Percentiles rank a stretch among this genome's conserved stretches.
Conservation (phyloP, 345 rosid genomes). For the Passiflora organensis region DNA sequence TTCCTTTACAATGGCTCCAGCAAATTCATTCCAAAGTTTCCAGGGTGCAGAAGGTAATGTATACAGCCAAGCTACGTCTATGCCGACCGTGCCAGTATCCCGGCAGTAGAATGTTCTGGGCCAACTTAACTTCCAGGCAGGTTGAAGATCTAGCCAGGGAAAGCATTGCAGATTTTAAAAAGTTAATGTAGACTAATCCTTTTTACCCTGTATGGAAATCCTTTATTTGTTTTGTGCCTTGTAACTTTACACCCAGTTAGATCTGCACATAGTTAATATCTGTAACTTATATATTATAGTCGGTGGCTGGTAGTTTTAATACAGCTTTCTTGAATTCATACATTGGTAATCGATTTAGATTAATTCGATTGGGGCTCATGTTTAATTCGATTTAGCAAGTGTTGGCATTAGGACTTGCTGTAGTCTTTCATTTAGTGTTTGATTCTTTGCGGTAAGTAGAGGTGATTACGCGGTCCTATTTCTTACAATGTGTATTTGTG, state of each 20-base stretch:
- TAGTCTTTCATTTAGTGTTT: too few relatives aligned
- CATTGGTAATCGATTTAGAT: constrained; percentile 8
- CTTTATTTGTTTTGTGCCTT: constrained; percentile 10
- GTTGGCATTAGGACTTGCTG: too few relatives aligned
- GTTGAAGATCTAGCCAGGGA: not conserved
- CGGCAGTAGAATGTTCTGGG: constrained; percentile 41
- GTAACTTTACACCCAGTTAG: constrained; percentile 19
- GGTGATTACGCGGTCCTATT: too few relatives aligned
- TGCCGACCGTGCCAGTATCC: constrained; percentile 58
- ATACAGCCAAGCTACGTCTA: constrained; percentile 52
- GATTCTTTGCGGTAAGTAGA: too few relatives aligned
- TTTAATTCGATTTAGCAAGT: not conserved
- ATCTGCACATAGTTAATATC: constrained; percentile 30
- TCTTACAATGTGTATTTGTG: too few relatives aligned
- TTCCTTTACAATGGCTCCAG: constrained; percentile 33
- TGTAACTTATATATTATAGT: constrained; percentile 15
- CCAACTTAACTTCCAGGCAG: not conserved
- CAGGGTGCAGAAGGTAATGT: constrained; percentile 66
- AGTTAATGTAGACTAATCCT: constrained; percentile 9
- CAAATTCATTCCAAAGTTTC: constrained; percentile 53
- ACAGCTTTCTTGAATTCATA: constrained; percentile 5
- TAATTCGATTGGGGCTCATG: not conserved
- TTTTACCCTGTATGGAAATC: not conserved
- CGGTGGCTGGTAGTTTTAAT: not conserved
- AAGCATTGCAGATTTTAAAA: not conserved